Conservation (phyloP, 116 monocot species). For the Trichopus zeylanicus region DNA sequence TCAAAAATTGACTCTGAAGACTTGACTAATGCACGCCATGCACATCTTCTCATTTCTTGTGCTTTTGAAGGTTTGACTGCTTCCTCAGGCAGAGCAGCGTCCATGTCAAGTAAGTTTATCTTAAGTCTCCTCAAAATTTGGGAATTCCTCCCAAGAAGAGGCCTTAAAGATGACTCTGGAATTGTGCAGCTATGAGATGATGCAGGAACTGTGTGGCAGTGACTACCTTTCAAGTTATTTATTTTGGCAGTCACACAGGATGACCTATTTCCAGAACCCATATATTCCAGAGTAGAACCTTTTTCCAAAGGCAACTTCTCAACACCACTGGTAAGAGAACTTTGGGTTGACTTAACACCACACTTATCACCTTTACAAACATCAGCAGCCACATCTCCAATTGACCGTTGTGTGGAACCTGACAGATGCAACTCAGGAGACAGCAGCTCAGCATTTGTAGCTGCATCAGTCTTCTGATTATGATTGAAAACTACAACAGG, state of each 20-base stretch:
- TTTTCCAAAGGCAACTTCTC: constrained; percentile 10
- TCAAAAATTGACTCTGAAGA: constrained; percentile 74
- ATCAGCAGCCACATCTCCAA: constrained; percentile 3
- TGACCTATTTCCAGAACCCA: constrained; percentile 2
- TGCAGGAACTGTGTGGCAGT: background rate
- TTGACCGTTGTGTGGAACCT: constrained; percentile 1
- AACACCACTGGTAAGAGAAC: constrained; percentile 4
- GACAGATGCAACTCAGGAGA: constrained; percentile 6
- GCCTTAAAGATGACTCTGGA: constrained; percentile 61
- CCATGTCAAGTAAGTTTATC: constrained; percentile 89
- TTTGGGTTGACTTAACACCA: constrained; percentile 8
- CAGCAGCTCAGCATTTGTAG: constrained; percentile 4
- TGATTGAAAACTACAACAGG: constrained; percentile 15
- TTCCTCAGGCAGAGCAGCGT: constrained; percentile 76
- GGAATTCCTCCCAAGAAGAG: constrained; percentile 50
- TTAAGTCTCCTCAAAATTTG: constrained; percentile 65
- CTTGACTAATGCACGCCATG: constrained; percentile 92
- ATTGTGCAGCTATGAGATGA: constrained; percentile 21
- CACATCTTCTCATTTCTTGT: constrained; percentile 40
- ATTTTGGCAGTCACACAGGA: constrained; percentile 4
- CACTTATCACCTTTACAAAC: background rate
- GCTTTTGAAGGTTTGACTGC: constrained; percentile 47
- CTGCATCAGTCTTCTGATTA: constrained; percentile 4
- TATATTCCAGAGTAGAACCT: background rate
- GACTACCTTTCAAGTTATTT: constrained; percentile 7